Base-by-base conservation (phyloP, 2,329 filamentous ascomycete genomes). In the Myotisia sp. region DNA sequence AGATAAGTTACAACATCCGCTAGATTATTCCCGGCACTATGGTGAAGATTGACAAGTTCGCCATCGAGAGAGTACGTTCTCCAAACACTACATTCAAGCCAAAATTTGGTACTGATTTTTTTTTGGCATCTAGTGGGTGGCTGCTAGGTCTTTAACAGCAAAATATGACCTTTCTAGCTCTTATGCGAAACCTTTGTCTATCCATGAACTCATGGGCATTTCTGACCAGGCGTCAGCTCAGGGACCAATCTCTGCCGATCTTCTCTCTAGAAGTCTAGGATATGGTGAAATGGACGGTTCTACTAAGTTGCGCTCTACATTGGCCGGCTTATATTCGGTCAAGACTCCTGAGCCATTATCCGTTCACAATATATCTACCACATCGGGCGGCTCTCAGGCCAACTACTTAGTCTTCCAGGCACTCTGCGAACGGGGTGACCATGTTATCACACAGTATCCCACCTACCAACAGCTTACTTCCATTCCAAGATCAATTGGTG, bases 381-480 rank as follows among this genome's bases (percentile, higher is more conserved):
- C 81, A 0, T 72, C 78, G 19, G 85, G 85, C 6, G 83, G 82
- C 9, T 92, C 92, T 33, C 68, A 73, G 4, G 84, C 83, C n/a
- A 92, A 92, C 50, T 82, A 84, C 46, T 59, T 90, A n/a, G 60
- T 76, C 2, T 68, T 90, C 5, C 86, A 86, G 53, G 65, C 76
- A 1, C 63, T 90, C 5, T 52, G 90, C 2, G 71, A 72, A 0
- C 71, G 74, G 0, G 79, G 76, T 1, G 82, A 92, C 50, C 84
- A 92, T 64, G 79, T 87, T 29, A 70, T 92, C 38, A 90, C 81
- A 48, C 79, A 90, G 38, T 82, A 85, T 51, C 84, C 85, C 8
- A 87, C 82, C 1, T 92, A 90, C 48, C 81, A 90, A 53, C 82
- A 90, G 47, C 67, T 92, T 1, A 90, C 87, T 50, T 64, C 74